Percentiles rank a stretch among this genome's conserved stretches.
phyloP scores from a whole-genome alignment of 495 filamentous ascomycete species.

The Halenospora varia region DNA sequence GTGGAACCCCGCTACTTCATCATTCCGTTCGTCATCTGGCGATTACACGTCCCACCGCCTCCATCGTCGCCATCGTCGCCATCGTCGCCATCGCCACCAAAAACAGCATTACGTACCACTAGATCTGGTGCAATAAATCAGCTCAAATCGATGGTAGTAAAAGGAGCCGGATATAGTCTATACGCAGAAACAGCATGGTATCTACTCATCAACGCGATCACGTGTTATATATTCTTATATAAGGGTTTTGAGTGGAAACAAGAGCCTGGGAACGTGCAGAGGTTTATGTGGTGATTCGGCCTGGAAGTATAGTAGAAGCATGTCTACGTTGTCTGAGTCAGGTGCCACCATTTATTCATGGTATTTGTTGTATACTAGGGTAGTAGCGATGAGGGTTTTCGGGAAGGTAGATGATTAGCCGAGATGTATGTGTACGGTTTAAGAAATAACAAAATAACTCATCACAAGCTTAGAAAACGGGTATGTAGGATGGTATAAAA shows the following conservation, averaged over 20 bases:
- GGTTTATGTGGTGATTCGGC: conserved; percentile 86
- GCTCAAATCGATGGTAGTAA: conserved; percentile 14
- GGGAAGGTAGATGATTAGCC: too few species aligned
- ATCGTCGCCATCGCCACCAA: neutral
- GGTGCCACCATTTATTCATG: too few species aligned
- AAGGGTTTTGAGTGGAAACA: conserved; percentile 77
- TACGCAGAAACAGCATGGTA: conserved; percentile 79
- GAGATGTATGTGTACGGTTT: too few species aligned
- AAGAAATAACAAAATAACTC: too few species aligned
- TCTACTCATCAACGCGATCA: conserved; percentile 62
- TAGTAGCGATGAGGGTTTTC: too few species aligned
- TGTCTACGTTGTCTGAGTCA: neutral
- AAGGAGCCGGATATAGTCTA: conserved; percentile 37
- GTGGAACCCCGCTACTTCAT: conserved; percentile 96
- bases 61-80: neutral
- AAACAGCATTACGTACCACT: too few species aligned
- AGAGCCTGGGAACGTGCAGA: conserved; percentile 74
- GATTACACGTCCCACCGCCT: conserved; percentile 64
- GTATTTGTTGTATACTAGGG: too few species aligned
- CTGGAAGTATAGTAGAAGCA: neutral
- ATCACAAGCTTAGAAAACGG: too few species aligned
- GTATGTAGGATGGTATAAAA: too few species aligned
- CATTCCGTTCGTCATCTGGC: conserved; percentile 91
- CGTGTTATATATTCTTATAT: conserved; percentile 77
- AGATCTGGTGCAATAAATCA: neutral